These are phyloP conservation scores for Cornus controversa DNA, from an alignment of 148 eudicot genomes.

Conservation along the genomic window DNA sequence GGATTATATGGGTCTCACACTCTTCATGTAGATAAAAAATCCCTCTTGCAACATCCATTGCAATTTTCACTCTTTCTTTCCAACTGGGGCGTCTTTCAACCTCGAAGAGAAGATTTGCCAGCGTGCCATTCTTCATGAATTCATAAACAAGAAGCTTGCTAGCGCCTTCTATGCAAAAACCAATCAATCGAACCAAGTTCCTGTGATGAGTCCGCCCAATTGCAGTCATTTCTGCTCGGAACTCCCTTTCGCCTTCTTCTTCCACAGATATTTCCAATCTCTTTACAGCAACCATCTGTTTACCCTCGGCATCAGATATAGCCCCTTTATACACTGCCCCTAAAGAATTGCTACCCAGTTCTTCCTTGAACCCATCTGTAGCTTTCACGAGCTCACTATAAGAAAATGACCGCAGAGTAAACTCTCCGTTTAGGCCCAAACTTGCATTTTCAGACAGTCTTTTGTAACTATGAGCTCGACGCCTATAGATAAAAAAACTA, in stretches of 20 bases:
- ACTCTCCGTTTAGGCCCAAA: slow-evolving; percentile 3
- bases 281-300: slow-evolving; percentile 16
- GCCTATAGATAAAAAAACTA: slow-evolving; percentile 6
- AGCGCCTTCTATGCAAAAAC: slow-evolving; percentile 21
- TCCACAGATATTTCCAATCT: slow-evolving; percentile 8
- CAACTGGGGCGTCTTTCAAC: slow-evolving; percentile 9
- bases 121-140: slow-evolving; percentile 18
- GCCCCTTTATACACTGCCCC: slow-evolving; percentile 17
- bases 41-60: slow-evolving; percentile 16
- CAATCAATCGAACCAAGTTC: slow-evolving; percentile 23
- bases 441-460: not conserved
- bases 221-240: slow-evolving; percentile 19
- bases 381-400: slow-evolving; percentile 23
- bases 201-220: slow-evolving; percentile 21
- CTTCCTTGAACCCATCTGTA: slow-evolving; percentile 28
- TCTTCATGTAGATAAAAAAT: slow-evolving; percentile 25
- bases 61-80: slow-evolving; percentile 7
- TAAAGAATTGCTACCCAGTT: slow-evolving; percentile 17
- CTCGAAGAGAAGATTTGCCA: slow-evolving; percentile 12
- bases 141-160: slow-evolving; percentile 23
- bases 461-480: not conserved
- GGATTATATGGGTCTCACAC: slow-evolving; percentile 21
- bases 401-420: slow-evolving; percentile 13
- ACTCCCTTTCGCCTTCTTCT: slow-evolving; percentile 16
- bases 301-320: not conserved